A percentile compares a stretch with the other conserved stretches of the same genome.
phyloP scores from a whole-genome alignment of 495 filamentous ascomycete genomes.

The Rhypophila decipiens region DNA sequence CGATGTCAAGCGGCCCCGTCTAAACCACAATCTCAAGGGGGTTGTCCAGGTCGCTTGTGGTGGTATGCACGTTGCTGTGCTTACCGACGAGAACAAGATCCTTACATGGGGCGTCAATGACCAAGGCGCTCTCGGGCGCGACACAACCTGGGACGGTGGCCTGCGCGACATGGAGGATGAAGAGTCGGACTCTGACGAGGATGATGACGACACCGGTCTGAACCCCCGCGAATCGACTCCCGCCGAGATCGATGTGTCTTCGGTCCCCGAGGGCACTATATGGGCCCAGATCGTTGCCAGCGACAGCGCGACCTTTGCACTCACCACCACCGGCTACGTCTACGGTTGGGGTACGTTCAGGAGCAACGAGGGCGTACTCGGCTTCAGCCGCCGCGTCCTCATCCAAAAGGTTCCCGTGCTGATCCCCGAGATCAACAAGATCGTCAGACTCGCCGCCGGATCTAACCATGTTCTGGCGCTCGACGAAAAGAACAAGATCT shows the following conservation, averaged over 20 bases:
- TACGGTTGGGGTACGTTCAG: conserved; percentile 67
- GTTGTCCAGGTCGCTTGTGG: conserved; percentile 59
- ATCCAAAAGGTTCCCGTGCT: conserved; percentile 30
- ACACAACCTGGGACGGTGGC: conserved; percentile 49
- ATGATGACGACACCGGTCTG: conserved; percentile 38
- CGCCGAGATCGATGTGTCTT: conserved; percentile 35
- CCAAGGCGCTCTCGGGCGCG: conserved; percentile 58
- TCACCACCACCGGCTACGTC: conserved; percentile 56
- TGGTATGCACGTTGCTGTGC: conserved; percentile 57
- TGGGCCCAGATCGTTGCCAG: conserved; percentile 59
- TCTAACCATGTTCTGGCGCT: conserved; percentile 68
- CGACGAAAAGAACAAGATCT: conserved; percentile 58
- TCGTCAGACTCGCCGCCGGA: conserved; percentile 55
- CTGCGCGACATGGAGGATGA: conserved; percentile 56
- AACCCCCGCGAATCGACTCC: conserved; percentile 60
- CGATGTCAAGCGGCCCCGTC: conserved; percentile 49
- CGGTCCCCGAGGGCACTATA: conserved; percentile 42
- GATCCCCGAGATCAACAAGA: conserved; percentile 50
- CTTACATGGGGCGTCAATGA: conserved; percentile 69
- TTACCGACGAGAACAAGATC: conserved; percentile 60
- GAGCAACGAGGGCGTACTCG: conserved; percentile 60
- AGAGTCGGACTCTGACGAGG: conserved; percentile 36
- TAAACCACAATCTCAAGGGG: conserved; percentile 47
- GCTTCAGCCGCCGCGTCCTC: conserved; percentile 45
- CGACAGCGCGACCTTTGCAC: conserved; percentile 58